Percentiles rank a stretch among this genome's conserved stretches.
These are phyloP conservation scores for Kuraishia floccosa DNA, from an alignment of 805 yeast species.

Conservation along the genomic window DNA sequence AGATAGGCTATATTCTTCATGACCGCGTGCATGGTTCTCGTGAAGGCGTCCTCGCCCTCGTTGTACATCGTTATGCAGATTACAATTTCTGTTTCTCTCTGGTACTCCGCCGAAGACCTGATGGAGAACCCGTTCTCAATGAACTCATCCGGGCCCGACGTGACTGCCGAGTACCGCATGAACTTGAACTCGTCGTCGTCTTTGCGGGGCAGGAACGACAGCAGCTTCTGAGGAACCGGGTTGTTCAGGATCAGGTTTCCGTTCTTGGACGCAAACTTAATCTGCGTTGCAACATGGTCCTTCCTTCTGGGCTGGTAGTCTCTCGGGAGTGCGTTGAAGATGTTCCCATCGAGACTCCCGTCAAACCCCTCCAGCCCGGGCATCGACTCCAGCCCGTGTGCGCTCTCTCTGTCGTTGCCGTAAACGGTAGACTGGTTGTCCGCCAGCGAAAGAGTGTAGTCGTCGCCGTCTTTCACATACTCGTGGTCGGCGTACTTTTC, in stretches of 20 bases:
- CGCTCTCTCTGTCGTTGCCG: too few relatives aligned
- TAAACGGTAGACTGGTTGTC: conserved; percentile 9
- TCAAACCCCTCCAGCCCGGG: too few relatives aligned
- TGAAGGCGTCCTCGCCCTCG: conserved; percentile 82
- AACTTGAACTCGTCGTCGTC: conserved; percentile 89
- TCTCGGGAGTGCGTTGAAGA: conserved; percentile 17
- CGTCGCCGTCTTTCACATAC: neutral
- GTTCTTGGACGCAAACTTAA: conserved; percentile 63
- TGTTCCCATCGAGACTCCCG: conserved; percentile 16
- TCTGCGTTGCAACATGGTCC: conserved; percentile 23
- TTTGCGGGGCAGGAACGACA: conserved; percentile 74
- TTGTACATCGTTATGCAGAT: conserved; percentile 96
- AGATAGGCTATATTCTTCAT: conserved; percentile 87
- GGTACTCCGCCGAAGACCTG: conserved; percentile 75
- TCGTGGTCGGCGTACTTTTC: conserved; percentile 1
- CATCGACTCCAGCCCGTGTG: too few relatives aligned
- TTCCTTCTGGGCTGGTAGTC: conserved; percentile 25
- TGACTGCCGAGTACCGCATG: conserved; percentile 96
- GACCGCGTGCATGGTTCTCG: conserved; percentile 90
- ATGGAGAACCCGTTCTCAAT: conserved; percentile 71
- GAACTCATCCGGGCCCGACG: conserved; percentile 85
- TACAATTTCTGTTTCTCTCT: conserved; percentile 85
- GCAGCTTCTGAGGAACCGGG: conserved; percentile 85
- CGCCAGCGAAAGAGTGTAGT: conserved; percentile 2
- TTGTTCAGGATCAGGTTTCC: conserved; percentile 88